Evolutionary conservation across 2,329 filamentous ascomycete genomes (phyloP).

Genomic region (Colletotrichum sp.): DNA sequence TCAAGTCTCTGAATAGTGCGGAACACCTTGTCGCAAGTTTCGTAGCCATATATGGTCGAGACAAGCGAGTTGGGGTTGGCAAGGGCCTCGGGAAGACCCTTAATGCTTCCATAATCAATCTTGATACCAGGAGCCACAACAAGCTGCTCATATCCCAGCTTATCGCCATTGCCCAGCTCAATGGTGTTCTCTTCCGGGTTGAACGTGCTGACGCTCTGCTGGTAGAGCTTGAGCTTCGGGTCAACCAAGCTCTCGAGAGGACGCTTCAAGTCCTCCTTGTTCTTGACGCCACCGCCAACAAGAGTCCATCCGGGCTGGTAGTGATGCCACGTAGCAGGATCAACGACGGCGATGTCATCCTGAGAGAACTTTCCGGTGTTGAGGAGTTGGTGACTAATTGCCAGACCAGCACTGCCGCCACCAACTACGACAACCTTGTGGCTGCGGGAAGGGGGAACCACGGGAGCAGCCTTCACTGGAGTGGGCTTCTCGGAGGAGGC

Average conservation of each 20-base stretch:
- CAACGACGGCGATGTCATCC: constrained; percentile 68
- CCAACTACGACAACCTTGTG: constrained; percentile 73
- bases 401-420: constrained; percentile 68
- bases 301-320: constrained; percentile 76
- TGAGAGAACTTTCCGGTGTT: constrained; percentile 58
- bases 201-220: constrained; percentile 53
- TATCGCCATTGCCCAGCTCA: constrained; percentile 59
- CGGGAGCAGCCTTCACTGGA: background rate
- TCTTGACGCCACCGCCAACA: constrained; percentile 70
- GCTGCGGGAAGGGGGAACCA: background rate
- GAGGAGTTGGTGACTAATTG: constrained; percentile 72
- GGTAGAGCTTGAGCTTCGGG: constrained; percentile 66
- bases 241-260: constrained; percentile 58
- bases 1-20: constrained; percentile 49
- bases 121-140: constrained; percentile 65
- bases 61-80: constrained; percentile 51
- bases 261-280: constrained; percentile 60
- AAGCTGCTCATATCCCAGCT: constrained; percentile 66
- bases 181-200: constrained; percentile 61
- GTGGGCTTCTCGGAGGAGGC: background rate
- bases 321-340: constrained; percentile 67
- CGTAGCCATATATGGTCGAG: constrained; percentile 63
- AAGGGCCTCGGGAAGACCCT: constrained; percentile 62
- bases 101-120: constrained; percentile 55
- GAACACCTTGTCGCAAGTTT: constrained; percentile 59